Base-by-base conservation (phyloP, 805 yeast species). In the Kuraishia piskuri region DNA sequence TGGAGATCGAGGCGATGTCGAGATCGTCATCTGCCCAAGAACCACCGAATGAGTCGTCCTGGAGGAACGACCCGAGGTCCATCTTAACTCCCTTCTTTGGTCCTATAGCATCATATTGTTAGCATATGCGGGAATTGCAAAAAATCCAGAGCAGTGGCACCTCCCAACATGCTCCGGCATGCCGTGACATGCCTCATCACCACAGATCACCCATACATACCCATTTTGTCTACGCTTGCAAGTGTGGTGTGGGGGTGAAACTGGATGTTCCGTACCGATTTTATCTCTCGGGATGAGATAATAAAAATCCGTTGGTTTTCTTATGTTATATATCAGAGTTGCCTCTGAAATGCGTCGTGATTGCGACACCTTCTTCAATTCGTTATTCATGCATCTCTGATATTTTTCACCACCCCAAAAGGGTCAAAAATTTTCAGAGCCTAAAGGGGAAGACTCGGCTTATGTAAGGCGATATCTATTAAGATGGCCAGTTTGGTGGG, bases 11-110 rank as follows among this genome's bases (percentile, higher is more conserved):
- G 55, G 77, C 75, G 69, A 85, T 75, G 71, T 87, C 94, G 59
- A 88, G 77, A 57, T 84, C 94, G 57, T 82, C 88, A 63, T 88
- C 96, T 50, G 90, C 94, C 96, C 96, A 88, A 31, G 90, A 83
- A 52, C 84, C 81, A 49, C 88, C 89, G 61, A 83, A 79, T 46
- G 85, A 69, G 52, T 83, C 87, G 71, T 87, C 94, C 63, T 83
- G 81, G 67, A 88, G 79, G 78, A 90, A 90, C 70, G 91, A 82
- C 67, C 83, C 84, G 72, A 90, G 80, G 77, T 88, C 92, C 94
- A 90, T 87, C 74, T 84, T 88, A 58, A 78, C 77, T 55, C 74
- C 77, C 66, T 83, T 50, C 45, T 49, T 31, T 52, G 50, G 52
- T 49, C 52, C 51, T 55, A 25, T 20, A n/a, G 25, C 19, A 51